These are phyloP conservation scores for Juncus inflexus DNA, from an alignment of 176 grass and related monocot genomes.

Conservation along the genomic window DNA sequence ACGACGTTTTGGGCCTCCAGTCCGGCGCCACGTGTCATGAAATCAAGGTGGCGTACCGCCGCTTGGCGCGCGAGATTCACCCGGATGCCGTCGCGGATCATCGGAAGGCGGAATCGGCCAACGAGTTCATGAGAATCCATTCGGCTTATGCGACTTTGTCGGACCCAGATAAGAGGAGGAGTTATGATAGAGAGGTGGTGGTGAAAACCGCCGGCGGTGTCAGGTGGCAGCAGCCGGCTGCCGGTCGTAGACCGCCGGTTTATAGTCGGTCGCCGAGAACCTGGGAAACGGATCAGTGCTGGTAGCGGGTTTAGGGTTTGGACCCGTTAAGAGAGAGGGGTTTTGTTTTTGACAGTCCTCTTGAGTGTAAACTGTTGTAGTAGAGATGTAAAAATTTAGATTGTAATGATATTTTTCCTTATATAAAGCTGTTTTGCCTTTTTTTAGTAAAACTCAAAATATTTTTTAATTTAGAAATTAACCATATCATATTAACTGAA, in stretches of 20 bases:
- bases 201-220: background rate
- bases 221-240: background rate
- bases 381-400: no score
- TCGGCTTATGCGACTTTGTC: slow-evolving; percentile 61
- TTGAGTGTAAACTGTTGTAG: no score
- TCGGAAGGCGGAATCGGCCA: slow-evolving; percentile 9
- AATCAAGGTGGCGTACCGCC: slow-evolving; percentile 70
- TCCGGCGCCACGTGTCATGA: slow-evolving; percentile 35
- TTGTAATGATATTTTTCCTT: no score
- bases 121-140: slow-evolving; percentile 68
- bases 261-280: slow-evolving; percentile 20
- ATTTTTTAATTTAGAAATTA: no score
- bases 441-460: no score
- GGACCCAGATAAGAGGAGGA: slow-evolving; percentile 53
- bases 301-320: slow-evolving; percentile 24
- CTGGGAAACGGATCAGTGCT: slow-evolving; percentile 85
- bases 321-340: background rate
- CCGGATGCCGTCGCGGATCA: slow-evolving; percentile 37
- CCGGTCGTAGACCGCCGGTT: background rate
- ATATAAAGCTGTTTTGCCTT: no score
- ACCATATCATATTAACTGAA: no score
- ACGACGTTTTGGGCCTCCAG: slow-evolving; percentile 61
- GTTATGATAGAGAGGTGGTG: slow-evolving; percentile 46
- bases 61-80: slow-evolving; percentile 55
- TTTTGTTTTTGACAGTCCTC: background rate